Percentiles rank a stretch among this genome's conserved stretches.
phyloP scores from a whole-genome alignment of 257 asterid genomes.

The Eustoma russellianum region DNA sequence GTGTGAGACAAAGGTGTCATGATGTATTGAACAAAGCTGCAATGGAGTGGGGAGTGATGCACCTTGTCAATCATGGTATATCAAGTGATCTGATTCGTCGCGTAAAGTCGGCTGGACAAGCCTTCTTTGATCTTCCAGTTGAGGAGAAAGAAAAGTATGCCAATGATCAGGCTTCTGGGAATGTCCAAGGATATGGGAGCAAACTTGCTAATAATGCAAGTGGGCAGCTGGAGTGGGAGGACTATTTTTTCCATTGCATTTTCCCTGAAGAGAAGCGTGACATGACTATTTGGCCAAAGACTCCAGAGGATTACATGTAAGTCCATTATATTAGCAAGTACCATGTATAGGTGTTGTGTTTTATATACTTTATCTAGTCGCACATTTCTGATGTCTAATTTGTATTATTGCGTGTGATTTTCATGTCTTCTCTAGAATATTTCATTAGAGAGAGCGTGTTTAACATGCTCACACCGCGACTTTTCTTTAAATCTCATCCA shows the following conservation, averaged over 20 bases:
- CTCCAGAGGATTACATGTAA: constrained; percentile 71
- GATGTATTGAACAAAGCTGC: constrained; percentile 61
- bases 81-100: constrained; percentile 33
- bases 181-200: constrained; percentile 86
- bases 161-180: constrained; percentile 61
- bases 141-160: constrained; percentile 95
- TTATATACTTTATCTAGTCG: too few species aligned
- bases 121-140: constrained; percentile 49
- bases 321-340: constrained; percentile 6
- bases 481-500: too few species aligned
- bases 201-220: constrained; percentile 68
- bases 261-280: constrained; percentile 53
- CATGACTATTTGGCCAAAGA: constrained; percentile 65
- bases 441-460: too few species aligned
- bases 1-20: constrained; percentile 27
- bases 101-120: constrained; percentile 50
- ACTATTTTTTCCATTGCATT: constrained; percentile 65
- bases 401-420: too few species aligned
- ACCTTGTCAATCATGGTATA: constrained; percentile 71
- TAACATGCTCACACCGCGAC: too few species aligned
- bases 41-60: constrained; percentile 92
- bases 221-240: constrained; percentile 88
- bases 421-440: too few species aligned
- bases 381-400: too few species aligned
- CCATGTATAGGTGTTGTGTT: too few species aligned